Conservation (phyloP, 768 basidiomycete species). For the Boletus sp. region DNA sequence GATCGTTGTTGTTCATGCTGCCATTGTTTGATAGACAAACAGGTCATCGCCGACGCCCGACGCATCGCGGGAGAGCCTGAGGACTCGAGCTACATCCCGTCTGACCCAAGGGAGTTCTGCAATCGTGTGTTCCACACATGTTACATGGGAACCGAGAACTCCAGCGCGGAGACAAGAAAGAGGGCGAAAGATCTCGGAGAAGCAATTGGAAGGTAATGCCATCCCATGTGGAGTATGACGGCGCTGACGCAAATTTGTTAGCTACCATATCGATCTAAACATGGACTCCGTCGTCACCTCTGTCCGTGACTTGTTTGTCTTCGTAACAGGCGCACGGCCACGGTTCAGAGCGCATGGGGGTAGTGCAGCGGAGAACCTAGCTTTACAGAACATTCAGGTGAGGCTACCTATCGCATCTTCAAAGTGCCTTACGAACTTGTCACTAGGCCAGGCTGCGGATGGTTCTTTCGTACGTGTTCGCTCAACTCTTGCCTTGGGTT, state of each 20-base stretch:
- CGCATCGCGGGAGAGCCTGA: slow-evolving; percentile 84
- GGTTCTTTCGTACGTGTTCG: slow-evolving; percentile 93
- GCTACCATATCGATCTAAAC: slow-evolving; percentile 93
- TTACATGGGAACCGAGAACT: slow-evolving; percentile 99
- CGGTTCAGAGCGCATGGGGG: slow-evolving; percentile 89
- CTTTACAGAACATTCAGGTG: slow-evolving; percentile 96
- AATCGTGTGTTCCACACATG: slow-evolving; percentile 92
- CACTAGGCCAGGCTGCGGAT: slow-evolving; percentile 84
- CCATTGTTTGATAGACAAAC: slow-evolving; percentile 51
- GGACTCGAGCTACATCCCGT: slow-evolving; percentile 78
- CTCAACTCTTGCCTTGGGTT: slow-evolving; percentile 91
- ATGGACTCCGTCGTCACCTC: slow-evolving; percentile 92
- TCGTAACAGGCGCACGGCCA: slow-evolving; percentile 74
- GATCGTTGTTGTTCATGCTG: not conserved
- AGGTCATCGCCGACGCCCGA: slow-evolving; percentile 89
- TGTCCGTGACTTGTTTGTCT: slow-evolving; percentile 75
- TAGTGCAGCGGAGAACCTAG: slow-evolving; percentile 83
- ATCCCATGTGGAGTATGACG: not conserved
- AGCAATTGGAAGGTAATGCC: slow-evolving; percentile 81
- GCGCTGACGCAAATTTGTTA: slow-evolving; percentile 29
- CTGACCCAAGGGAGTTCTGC: slow-evolving; percentile 85
- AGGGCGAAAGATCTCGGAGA: slow-evolving; percentile 85
- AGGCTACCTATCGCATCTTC: not conserved
- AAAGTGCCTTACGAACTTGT: not conserved
- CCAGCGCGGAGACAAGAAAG: slow-evolving; percentile 78